Percentiles rank a stretch among this genome's conserved stretches.
These are phyloP conservation scores for Sphaerulina musiva DNA, from an alignment of 2,329 filamentous ascomycete species.

Conservation along the genomic window DNA sequence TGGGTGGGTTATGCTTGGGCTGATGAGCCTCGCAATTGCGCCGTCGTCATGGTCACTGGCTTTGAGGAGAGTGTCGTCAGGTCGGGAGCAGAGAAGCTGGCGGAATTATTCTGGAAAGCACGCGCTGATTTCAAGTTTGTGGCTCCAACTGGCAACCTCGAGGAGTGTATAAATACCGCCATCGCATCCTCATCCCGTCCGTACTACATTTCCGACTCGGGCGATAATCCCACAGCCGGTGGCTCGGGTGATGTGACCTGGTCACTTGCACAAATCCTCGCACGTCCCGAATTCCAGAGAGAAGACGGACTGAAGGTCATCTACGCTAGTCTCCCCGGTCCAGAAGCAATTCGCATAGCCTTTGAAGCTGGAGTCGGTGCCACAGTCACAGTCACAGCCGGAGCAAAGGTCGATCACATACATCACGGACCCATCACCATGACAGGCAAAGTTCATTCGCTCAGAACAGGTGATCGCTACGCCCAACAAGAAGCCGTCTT, in stretches of 20 bases:
- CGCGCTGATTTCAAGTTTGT: slow-evolving; percentile 20
- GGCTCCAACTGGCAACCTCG: slow-evolving; percentile 17
- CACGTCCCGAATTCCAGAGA: slow-evolving; percentile 5
- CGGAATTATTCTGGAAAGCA: slow-evolving; percentile 18
- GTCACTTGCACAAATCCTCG: slow-evolving; percentile 14
- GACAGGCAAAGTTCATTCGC: slow-evolving; percentile 16
- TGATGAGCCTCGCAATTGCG: slow-evolving; percentile 19
- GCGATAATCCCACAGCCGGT: slow-evolving; percentile 22
- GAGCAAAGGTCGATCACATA: slow-evolving; percentile 18
- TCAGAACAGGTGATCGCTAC: slow-evolving; percentile 16
- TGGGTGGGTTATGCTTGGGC: slow-evolving; percentile 24
- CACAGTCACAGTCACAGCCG: slow-evolving; percentile 17
- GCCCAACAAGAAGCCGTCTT: slow-evolving; percentile 18
- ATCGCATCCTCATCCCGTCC: slow-evolving; percentile 8
- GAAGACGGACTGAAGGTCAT: slow-evolving; percentile 10
- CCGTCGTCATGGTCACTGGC: slow-evolving; percentile 20
- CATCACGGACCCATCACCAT: slow-evolving; percentile 18
- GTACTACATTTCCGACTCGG: slow-evolving; percentile 23
- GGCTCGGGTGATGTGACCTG: slow-evolving; percentile 22
- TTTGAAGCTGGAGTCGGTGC: slow-evolving; percentile 15
- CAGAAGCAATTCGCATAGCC: slow-evolving; percentile 10
- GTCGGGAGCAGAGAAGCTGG: slow-evolving; percentile 16
- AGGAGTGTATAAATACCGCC: slow-evolving; percentile 17
- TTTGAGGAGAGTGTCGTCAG: slow-evolving; percentile 11
- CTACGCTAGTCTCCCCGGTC: slow-evolving; percentile 21